Evolutionary conservation across 78 protist species (phyloP).

Genomic region (Dictyostelium discoideum): DNA sequence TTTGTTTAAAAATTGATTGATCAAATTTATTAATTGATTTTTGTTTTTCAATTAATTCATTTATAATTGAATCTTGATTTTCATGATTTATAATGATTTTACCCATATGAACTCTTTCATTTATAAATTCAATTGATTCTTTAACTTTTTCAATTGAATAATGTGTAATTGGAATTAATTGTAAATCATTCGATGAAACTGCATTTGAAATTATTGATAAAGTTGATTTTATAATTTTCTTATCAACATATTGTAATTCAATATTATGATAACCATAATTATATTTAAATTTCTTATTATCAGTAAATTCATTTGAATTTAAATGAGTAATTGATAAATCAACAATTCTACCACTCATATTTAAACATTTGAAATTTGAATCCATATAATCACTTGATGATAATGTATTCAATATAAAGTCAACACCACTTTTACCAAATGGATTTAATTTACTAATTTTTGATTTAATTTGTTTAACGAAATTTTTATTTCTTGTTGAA

Average conservation of each 20-base stretch:
- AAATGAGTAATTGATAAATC: slow-evolving; percentile 1
- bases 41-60: not conserved
- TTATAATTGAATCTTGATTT: not conserved
- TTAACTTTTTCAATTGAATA: not conserved
- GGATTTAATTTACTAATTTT: not conserved
- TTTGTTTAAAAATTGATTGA: not conserved
- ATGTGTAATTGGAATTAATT: not conserved
- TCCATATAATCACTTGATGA: not conserved
- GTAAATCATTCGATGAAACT: not conserved
- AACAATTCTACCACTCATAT: not conserved
- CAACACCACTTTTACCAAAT: not conserved
- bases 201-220: not conserved
- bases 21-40: not conserved
- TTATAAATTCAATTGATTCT: not conserved
- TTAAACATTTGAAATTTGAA: not conserved
- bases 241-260: not conserved
- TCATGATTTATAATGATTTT: not conserved
- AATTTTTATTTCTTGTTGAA: not conserved
- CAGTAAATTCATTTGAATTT: not conserved
- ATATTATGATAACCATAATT: not conserved
- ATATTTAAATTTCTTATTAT: not conserved
- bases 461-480: not conserved
- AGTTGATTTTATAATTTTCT: not conserved
- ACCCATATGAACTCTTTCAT: slow-evolving; percentile 2
- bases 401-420: slow-evolving; percentile 15